These are phyloP conservation scores for Metschnikowia shivogae DNA, from an alignment of 805 yeast species.

Conservation along the genomic window DNA sequence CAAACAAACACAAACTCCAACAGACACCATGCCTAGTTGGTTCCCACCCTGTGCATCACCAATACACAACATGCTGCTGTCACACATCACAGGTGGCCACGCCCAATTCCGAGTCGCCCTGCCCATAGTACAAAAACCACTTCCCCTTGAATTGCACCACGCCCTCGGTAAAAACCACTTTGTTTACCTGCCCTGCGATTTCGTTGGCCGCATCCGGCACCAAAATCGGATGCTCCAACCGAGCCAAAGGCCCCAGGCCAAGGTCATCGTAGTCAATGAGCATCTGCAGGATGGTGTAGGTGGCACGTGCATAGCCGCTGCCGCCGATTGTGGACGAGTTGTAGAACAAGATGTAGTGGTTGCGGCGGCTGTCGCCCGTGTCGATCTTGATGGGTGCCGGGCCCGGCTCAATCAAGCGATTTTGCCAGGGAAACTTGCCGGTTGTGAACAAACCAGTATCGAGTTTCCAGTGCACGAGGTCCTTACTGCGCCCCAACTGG, in stretches of 20 bases:
- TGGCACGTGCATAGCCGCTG: conserved; percentile 24
- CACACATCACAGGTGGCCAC: conserved; percentile 29
- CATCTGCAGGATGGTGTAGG: conserved; percentile 39
- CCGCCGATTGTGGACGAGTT: conserved; percentile 39
- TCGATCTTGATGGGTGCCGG: conserved; percentile 39
- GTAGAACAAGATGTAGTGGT: conserved; percentile 36
- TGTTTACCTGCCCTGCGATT: conserved; percentile 36
- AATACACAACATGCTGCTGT: not conserved
- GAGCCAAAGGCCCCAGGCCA: conserved; percentile 32
- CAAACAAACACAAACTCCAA: not conserved
- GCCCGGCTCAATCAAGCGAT: conserved; percentile 38
- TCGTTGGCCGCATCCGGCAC: conserved; percentile 34
- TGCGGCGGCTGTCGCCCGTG: conserved; percentile 17
- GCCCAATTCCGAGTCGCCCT: conserved; percentile 40
- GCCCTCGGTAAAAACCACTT: conserved; percentile 42
- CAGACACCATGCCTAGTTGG: not conserved
- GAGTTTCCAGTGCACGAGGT: conserved; percentile 33
- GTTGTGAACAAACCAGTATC: conserved; percentile 23
- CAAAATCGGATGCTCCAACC: conserved; percentile 34
- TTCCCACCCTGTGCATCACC: not conserved
- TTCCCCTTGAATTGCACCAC: conserved; percentile 38
- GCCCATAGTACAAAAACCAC: conserved; percentile 43
- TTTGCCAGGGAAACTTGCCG: conserved; percentile 29
- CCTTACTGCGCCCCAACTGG: conserved; percentile 34
- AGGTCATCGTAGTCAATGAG: conserved; percentile 37